Percentiles rank a stretch among this genome's conserved stretches.
Evolutionary conservation across 345 rosid species (phyloP).

Genomic region (Eucalyptus polybractea): DNA sequence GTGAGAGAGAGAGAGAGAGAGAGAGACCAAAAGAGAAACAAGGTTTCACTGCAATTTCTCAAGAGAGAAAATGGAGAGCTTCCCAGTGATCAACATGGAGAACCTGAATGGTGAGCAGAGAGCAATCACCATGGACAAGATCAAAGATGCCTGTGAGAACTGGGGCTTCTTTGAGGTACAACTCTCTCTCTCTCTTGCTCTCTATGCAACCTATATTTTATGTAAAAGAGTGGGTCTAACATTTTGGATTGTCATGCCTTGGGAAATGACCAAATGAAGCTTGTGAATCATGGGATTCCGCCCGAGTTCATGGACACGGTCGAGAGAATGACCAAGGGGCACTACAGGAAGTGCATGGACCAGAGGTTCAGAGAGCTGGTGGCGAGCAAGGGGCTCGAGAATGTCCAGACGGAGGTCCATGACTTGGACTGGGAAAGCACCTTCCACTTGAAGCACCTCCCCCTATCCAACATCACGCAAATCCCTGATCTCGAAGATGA

Average conservation of each 20-base stretch:
- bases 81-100: slow-evolving; percentile 39
- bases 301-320: slow-evolving; percentile 53
- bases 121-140: slow-evolving; percentile 36
- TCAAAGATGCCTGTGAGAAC: slow-evolving; percentile 86
- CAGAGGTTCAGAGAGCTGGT: slow-evolving; percentile 61
- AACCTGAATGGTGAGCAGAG: slow-evolving; percentile 52
- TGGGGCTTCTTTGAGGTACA: slow-evolving; percentile 98
- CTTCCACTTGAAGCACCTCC: slow-evolving; percentile 64
- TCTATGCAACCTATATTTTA: too few species aligned
- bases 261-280: slow-evolving; percentile 4
- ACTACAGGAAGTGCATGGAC: slow-evolving; percentile 73
- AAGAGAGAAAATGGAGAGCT: neutral
- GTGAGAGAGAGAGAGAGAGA: neutral
- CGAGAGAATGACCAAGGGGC: slow-evolving; percentile 60
- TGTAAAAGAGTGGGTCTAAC: neutral
- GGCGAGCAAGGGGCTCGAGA: slow-evolving; percentile 45
- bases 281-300: slow-evolving; percentile 66
- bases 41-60: neutral
- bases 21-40: neutral
- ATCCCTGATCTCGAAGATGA: slow-evolving; percentile 65
- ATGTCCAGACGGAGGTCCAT: slow-evolving; percentile 40
- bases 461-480: slow-evolving; percentile 44
- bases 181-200: neutral
- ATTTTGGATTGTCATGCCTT: neutral
- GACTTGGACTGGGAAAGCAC: slow-evolving; percentile 95